These are phyloP conservation scores for Fusarium sp. DNA, from an alignment of 2,329 filamentous ascomycete genomes.

Conservation along the genomic window DNA sequence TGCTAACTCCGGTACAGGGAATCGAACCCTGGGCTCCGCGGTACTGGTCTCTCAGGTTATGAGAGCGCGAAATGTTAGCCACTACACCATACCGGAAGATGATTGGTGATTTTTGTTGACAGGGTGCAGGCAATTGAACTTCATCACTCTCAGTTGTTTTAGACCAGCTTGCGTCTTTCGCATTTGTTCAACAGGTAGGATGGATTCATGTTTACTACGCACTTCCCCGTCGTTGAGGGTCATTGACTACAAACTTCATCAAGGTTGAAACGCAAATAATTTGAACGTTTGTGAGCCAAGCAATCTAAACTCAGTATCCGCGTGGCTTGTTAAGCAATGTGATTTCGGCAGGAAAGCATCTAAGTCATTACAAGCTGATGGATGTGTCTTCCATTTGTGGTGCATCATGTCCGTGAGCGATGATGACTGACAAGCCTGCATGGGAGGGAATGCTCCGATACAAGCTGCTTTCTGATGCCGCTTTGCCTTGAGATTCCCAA, in stretches of 20 bases:
- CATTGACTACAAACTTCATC: rapidly evolving
- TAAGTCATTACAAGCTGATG: not conserved
- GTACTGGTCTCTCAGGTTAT: constrained; percentile 1
- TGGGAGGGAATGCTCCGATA: not conserved
- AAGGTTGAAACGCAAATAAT: not conserved
- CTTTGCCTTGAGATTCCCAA: not conserved
- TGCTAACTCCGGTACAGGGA: constrained; percentile 4
- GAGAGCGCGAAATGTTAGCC: constrained; percentile 41
- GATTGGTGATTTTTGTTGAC: not conserved
- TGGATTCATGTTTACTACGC: not conserved
- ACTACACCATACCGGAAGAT: constrained; percentile 49
- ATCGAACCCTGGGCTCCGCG: constrained; percentile 10
- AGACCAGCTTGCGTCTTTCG: not conserved
- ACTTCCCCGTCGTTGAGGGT: not conserved
- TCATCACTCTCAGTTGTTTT: rapidly evolving
- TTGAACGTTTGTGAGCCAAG: not conserved
- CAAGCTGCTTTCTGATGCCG: not conserved
- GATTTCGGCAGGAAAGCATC: not conserved
- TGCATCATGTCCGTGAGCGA: not conserved
- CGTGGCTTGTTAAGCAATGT: not conserved
- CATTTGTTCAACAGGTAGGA: not conserved
- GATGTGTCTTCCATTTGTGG: too few relatives aligned
- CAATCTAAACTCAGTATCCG: not conserved
- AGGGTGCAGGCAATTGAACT: rapidly evolving
- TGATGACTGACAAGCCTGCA: rapidly evolving